Percentiles rank a stretch among this genome's conserved stretches.
Evolutionary conservation across 2,329 filamentous ascomycete species (phyloP).

Genomic region (Xylaria sp.): DNA sequence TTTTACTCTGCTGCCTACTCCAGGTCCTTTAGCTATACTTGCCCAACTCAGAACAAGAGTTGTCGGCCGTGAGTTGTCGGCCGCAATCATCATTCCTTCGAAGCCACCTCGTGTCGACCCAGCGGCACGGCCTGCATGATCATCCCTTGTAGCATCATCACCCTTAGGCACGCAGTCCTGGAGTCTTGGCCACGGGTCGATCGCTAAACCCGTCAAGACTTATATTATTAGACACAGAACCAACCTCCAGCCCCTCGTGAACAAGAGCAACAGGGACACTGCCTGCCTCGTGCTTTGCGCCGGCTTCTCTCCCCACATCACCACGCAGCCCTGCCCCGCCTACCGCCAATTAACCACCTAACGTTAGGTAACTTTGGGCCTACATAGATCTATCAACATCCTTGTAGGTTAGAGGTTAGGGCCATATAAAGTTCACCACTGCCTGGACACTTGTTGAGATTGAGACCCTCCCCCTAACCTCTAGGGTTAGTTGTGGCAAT

Average conservation of each 20-base stretch:
- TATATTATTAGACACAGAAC: background rate
- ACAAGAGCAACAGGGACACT: background rate
- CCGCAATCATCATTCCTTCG: background rate
- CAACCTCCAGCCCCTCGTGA: background rate
- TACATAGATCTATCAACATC: background rate
- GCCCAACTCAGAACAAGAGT: too few relatives aligned
- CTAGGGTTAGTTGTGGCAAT: constrained; percentile 2
- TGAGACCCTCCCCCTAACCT: background rate
- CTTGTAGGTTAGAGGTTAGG: too few relatives aligned
- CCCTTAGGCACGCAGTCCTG: too few relatives aligned
- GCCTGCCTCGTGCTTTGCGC: background rate
- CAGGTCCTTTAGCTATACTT: background rate
- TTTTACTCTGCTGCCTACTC: background rate
- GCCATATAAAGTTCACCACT: constrained; percentile 11
- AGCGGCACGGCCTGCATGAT: too few relatives aligned
- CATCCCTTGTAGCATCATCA: too few relatives aligned
- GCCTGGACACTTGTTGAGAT: background rate
- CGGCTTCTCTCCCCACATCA: background rate
- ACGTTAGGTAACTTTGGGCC: background rate
- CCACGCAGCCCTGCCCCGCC: background rate
- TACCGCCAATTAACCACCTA: background rate
- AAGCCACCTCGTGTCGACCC: too few relatives aligned
- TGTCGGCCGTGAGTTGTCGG: background rate
- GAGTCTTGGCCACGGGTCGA: too few relatives aligned
- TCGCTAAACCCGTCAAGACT: background rate